Percentiles rank a stretch among this genome's conserved stretches.
Evolutionary conservation across 2,329 filamentous ascomycete species (phyloP).

Genomic region (Penicillium capsulatum): DNA sequence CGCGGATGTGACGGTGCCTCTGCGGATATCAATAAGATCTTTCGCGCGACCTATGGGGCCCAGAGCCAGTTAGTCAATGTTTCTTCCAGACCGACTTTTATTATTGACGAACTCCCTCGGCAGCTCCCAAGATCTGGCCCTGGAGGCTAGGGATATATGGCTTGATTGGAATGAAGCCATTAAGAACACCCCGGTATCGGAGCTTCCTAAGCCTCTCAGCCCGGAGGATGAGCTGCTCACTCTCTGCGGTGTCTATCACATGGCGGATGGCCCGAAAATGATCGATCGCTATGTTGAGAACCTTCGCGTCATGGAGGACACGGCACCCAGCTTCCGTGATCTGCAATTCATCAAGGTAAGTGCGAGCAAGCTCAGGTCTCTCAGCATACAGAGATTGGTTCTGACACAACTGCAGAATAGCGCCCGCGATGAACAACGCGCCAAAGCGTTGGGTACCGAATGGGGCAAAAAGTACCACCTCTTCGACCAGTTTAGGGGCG

Average conservation of each 20-base stretch:
- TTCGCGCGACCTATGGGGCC: constrained; percentile 42
- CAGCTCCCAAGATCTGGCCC: constrained; percentile 25
- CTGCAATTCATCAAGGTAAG: constrained; percentile 22
- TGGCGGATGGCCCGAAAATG: constrained; percentile 14
- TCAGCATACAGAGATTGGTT: too few relatives aligned
- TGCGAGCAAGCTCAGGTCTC: too few relatives aligned
- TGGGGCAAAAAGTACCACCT: constrained; percentile 23
- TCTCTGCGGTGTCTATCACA: constrained; percentile 17
- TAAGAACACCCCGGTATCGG: constrained; percentile 7
- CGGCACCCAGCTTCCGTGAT: constrained; percentile 12
- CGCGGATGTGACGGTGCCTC: constrained; percentile 45
- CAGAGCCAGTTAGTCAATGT: constrained; percentile 26
- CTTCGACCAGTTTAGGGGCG: constrained; percentile 21
- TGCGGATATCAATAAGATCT: constrained; percentile 47
- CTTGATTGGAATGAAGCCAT: constrained; percentile 25
- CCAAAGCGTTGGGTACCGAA: constrained; percentile 12
- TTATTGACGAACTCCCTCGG: too few relatives aligned
- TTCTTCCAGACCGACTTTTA: too few relatives aligned
- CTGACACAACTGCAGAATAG: too few relatives aligned
- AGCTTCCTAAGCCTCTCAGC: constrained; percentile 19
- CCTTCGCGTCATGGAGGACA: constrained; percentile 13
- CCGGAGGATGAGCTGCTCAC: constrained; percentile 19
- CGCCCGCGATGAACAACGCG: constrained; percentile 13
- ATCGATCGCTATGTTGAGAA: constrained; percentile 16
- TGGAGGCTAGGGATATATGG: constrained; percentile 33